Evolutionary conservation across 352 stramenopile genomes (phyloP).

Genomic region (Phytophthora idaei): DNA sequence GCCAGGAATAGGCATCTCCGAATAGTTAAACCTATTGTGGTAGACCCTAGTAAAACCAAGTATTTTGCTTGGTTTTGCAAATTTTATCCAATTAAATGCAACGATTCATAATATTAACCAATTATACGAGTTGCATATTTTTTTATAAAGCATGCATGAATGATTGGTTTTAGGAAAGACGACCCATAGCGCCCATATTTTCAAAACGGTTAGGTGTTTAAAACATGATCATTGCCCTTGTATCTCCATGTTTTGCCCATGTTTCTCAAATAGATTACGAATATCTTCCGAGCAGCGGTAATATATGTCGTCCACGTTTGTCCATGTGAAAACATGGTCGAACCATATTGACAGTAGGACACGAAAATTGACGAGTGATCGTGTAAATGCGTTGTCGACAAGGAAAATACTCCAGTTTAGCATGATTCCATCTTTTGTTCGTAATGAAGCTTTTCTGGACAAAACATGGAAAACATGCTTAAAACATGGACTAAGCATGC

Average conservation of each 20-base stretch:
- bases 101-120: too few relatives aligned
- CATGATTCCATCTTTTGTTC: not conserved
- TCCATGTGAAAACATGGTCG: not conserved
- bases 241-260: not conserved
- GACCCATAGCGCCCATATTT: slow-evolving; percentile 1
- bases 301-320: not conserved
- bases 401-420: not conserved
- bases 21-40: too few relatives aligned
- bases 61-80: too few relatives aligned
- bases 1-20: too few relatives aligned
- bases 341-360: not conserved
- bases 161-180: not conserved
- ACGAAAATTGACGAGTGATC: not conserved
- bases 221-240: not conserved
- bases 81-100: too few relatives aligned
- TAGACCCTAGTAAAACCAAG: too few relatives aligned
- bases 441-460: not conserved
- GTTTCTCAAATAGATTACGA: not conserved
- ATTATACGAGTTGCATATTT: too few relatives aligned
- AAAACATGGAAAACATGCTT: not conserved
- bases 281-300: not conserved
- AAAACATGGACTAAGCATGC: not conserved
- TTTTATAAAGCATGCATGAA: too few relatives aligned
- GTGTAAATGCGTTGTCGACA: not conserved
- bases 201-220: not conserved